Evolutionary conservation across 805 yeast species (phyloP).

Genomic region (Spathaspora gorwiae): DNA sequence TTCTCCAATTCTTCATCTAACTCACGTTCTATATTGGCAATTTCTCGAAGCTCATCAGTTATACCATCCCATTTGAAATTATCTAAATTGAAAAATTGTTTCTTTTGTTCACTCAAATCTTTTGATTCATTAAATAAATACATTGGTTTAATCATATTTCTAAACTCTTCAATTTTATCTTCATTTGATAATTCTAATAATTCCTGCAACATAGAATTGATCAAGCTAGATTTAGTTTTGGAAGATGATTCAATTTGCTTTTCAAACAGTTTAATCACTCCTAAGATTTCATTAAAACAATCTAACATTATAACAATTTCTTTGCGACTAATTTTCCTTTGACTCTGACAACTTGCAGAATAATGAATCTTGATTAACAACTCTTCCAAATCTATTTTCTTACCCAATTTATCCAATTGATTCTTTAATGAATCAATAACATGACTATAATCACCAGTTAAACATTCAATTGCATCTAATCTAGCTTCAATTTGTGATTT

Average conservation of each 20-base stretch:
- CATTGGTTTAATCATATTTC: constrained; percentile 49
- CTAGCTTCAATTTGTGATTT: constrained; percentile 55
- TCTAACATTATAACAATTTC: constrained; percentile 29
- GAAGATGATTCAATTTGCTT: constrained; percentile 24
- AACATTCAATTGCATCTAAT: constrained; percentile 46
- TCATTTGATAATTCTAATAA: constrained; percentile 30
- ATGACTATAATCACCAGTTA: constrained; percentile 26
- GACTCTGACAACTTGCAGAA: constrained; percentile 22
- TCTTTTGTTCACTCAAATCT: constrained; percentile 41
- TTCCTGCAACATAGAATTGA: constrained; percentile 34
- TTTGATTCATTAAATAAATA: constrained; percentile 47
- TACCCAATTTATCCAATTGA: constrained; percentile 21
- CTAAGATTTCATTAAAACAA: constrained; percentile 23
- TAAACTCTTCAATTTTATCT: constrained; percentile 28
- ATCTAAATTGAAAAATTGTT: constrained; percentile 38
- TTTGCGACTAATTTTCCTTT: constrained; percentile 20
- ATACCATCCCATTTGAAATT: constrained; percentile 37
- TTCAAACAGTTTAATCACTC: constrained; percentile 25
- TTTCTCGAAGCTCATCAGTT: constrained; percentile 27
- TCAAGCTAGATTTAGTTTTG: constrained; percentile 27
- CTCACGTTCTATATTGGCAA: constrained; percentile 40
- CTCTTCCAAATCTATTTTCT: constrained; percentile 31
- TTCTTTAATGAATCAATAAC: constrained; percentile 28
- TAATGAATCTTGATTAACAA: constrained; percentile 36
- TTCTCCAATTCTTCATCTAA: constrained; percentile 50